Base-by-base conservation (phyloP, 2,329 filamentous ascomycete species). In the Epichloe glyceriae region DNA sequence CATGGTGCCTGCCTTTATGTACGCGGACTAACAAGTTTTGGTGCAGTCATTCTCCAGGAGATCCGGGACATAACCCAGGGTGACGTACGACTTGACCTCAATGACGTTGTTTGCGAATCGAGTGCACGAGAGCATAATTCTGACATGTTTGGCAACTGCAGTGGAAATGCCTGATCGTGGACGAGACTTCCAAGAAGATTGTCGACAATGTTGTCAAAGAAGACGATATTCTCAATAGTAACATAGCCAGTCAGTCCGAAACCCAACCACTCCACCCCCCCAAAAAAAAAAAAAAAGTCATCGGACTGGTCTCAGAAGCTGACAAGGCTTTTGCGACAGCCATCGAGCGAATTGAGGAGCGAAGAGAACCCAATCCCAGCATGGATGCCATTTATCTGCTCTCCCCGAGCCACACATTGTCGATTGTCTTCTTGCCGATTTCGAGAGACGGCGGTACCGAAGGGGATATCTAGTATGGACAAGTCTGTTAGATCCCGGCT, bases 131-230 rank as follows among this genome's bases (percentile, higher is more conserved):
- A 34, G 20, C 30, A 39, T 41, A 6, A 7, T 11, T 19, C 39
- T 37, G 33, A 52, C 22, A n/a, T 19, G 30, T 5, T 2, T 46
- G 39, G 5, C 14, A 20, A 19, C 8, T 48, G 50, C 57, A 96
- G 89, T 98, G 93, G 93, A 98, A 97, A 79, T 87, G 96, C 58
- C 73, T 98, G 59, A 84, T 98, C 49, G 75, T 96, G 61, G 93
- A 98, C 70, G 83, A 87, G 58, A 76, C 74, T 51, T 90, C 88
- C 65, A 83, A 84, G 66, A 90, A 85, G 67, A 79, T 98, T 60
- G 78, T 98, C 60, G 85, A 95, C 70, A 95, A 91, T 74, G 86
- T 88, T 45, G 80, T 91, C 65, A 91, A 88, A 62, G 86, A 96
- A 73, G 91, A 98, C 79, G 88, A 96, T 62, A 94, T 98, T 58